Evolutionary conservation across 75 land plant species (phyloP).

Genomic region (Chamaecyparis obtusa): DNA sequence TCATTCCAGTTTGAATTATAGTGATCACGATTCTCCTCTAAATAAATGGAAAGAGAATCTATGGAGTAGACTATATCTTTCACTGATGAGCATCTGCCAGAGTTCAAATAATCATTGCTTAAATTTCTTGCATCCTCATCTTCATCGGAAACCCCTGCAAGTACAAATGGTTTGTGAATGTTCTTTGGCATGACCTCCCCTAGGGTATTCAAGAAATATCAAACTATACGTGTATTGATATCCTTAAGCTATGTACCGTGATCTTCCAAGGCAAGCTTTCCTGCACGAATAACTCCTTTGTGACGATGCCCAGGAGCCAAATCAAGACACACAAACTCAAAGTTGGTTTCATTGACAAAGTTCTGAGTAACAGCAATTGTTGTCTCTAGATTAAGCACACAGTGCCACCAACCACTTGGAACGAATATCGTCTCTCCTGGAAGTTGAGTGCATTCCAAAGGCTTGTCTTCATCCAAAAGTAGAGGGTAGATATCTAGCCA

Average conservation of each 20-base stretch:
- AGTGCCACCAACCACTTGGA: constrained; percentile 99
- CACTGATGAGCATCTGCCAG: constrained; percentile 1
- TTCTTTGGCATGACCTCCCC: neutral
- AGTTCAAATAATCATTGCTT: neutral
- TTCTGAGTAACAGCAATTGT: constrained; percentile 97
- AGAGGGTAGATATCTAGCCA: constrained; percentile 96
- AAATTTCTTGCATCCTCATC: constrained; percentile 1
- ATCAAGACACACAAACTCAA: constrained; percentile 95
- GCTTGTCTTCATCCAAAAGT: constrained; percentile 78
- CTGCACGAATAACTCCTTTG: constrained; percentile 95
- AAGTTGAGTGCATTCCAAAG: constrained; percentile 89
- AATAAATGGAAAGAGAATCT: constrained; percentile 50
- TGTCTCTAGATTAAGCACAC: constrained; percentile 90
- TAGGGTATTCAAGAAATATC: neutral
- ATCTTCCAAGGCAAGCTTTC: constrained; percentile 74
- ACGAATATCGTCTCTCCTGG: constrained; percentile 98
- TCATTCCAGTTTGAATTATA: constrained; percentile 70
- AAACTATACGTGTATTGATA: neutral
- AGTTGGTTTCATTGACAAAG: constrained; percentile 81
- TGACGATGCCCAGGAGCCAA: constrained; percentile 95
- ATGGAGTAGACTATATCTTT: constrained; percentile 44
- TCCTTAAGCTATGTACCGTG: neutral
- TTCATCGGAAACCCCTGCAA: neutral
- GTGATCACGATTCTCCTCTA: constrained; percentile 73
- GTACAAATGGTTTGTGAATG: neutral